Evolutionary conservation across 2,329 filamentous ascomycete species (phyloP), one percentile per base, ranked within the genome.

Genomic region (Arthrobotrys sphaeroides): DNA sequence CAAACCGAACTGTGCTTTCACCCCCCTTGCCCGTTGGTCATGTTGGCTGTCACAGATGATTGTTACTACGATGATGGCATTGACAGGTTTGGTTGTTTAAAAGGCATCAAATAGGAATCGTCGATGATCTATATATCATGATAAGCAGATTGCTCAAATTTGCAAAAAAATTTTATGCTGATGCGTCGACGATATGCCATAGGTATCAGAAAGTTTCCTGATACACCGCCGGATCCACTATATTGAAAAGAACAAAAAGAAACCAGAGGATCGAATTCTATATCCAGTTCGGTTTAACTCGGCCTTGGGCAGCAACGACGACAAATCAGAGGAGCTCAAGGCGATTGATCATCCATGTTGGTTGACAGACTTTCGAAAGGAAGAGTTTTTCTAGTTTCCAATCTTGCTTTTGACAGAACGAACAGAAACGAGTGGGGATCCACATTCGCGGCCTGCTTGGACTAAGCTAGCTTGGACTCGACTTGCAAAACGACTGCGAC

Each of bases 381-480:
- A 45, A 40, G 24, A 20, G 24, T 59, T 61, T 33, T 73, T 65
- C 55, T 73, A 67, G 69, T 67, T 73, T 65, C 64, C 49, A 75
- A 69, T 69, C 72, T 75, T 75, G 72, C 72, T 75, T 68, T 75
- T 75, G 57, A 75, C 55, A 65, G 55, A 60, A n/a, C n/a, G 53
- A 43, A 33, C 45, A 67, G 18, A 57, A 33, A 42, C 43, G 33
- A 33, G 43, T 57, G 55, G 61, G 70, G 62, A 69, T 69, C 72
- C 72, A 75, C 72, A 49, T 57, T 60, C 26, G 51, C 40, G 51
- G 42, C 47, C 59, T 64, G 22, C 67, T 59, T 59, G 20, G 38
- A 57, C 64, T 20, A 59, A 68, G 60, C 60, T 66, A 51, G 65
- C 40, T 49, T 49, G 47, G 66, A 51, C 43, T 65, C 47, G 45